phyloP scores from a whole-genome alignment of 2,329 filamentous ascomycete species.

The Coniella vitis region DNA sequence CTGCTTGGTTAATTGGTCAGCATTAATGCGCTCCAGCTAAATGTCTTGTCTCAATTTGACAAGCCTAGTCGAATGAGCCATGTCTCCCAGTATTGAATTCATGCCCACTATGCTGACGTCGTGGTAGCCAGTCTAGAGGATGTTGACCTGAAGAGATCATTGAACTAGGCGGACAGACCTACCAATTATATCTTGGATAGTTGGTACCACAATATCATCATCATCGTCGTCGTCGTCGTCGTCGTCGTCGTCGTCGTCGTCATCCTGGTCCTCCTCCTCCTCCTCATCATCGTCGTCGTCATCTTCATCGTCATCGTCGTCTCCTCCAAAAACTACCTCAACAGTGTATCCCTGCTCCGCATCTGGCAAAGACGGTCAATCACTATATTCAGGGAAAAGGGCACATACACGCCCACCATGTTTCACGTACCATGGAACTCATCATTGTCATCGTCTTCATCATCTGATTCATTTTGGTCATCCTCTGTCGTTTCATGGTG shows the following conservation, averaged over 20 bases:
- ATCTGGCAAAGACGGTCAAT: slow-evolving; percentile 7
- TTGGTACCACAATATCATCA: not conserved
- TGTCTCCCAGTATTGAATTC: too few species aligned
- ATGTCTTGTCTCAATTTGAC: too few species aligned
- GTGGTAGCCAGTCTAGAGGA: too few species aligned
- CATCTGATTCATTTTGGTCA: slow-evolving; percentile 19
- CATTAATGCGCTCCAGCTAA: not conserved
- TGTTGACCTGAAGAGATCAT: not conserved
- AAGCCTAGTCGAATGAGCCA: too few species aligned
- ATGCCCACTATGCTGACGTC: too few species aligned
- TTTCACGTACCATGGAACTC: slow-evolving; percentile 14
- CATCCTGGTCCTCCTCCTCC: not conserved
- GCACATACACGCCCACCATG: not conserved
- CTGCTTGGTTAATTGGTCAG: slow-evolving; percentile 14
- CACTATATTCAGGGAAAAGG: not conserved
- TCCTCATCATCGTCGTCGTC: slow-evolving; percentile 14
- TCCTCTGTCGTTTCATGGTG: slow-evolving; percentile 6
- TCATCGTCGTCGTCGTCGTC: not conserved
- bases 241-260: too few species aligned
- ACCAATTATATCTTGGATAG: too few species aligned
- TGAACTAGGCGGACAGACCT: not conserved
- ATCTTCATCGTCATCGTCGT: slow-evolving; percentile 17
- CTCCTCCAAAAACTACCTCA: slow-evolving; percentile 16
- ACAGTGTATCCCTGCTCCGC: slow-evolving; percentile 11
- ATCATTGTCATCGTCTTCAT: slow-evolving; percentile 22